Conservation (phyloP, 345 rosid species). For the Clausena lansium region DNA sequence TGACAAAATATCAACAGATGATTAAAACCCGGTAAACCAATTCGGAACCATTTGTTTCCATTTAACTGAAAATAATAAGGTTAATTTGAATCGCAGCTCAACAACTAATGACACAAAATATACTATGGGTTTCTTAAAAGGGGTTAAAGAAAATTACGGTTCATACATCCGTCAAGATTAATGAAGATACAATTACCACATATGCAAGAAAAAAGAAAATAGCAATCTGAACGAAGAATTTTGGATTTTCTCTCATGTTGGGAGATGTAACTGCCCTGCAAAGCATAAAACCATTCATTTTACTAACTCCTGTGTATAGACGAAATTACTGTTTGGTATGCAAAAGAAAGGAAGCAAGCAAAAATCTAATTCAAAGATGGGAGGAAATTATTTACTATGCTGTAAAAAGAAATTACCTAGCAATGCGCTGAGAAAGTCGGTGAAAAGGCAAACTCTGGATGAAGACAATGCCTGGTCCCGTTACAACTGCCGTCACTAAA, state of each 20-base stretch:
- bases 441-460: constrained; percentile 95
- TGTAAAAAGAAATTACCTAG: constrained; percentile 50
- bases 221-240: constrained; percentile 81
- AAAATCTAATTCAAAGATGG: neutral
- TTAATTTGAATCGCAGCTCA: neutral
- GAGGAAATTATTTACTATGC: neutral
- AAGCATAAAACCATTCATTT: constrained; percentile 14
- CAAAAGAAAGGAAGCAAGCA: neutral
- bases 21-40: neutral
- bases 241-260: constrained; percentile 98
- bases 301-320: neutral
- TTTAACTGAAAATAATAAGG: constrained; percentile 17
- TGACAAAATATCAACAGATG: neutral
- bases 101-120: constrained; percentile 7
- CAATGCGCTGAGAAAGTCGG: constrained; percentile 84
- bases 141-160: neutral
- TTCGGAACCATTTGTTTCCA: constrained; percentile 9
- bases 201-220: constrained; percentile 87
- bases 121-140: neutral
- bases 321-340: neutral
- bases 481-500: constrained; percentile 72
- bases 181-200: constrained; percentile 88
- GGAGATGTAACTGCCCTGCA: constrained; percentile 97
- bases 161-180: constrained; percentile 92
- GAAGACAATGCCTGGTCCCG: constrained; percentile 98